Percentiles rank a stretch among this genome's conserved stretches.
phyloP scores from a whole-genome alignment of 768 basidiomycete genomes.

The Tulasnella sp. region DNA sequence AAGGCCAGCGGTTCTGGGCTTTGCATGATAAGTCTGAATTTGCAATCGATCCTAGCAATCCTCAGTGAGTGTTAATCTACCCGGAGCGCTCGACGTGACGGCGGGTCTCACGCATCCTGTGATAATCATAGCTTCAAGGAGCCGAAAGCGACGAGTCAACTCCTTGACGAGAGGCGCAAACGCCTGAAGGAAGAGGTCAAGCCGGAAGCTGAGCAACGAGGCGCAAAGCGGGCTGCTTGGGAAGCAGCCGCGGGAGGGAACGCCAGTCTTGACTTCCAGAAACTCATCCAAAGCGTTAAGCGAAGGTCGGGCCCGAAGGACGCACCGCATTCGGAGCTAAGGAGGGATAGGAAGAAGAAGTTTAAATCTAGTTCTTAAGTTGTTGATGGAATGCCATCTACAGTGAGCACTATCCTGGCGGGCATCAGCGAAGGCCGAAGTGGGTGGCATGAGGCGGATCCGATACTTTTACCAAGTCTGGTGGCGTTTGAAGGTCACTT shows the following conservation, averaged over 20 bases:
- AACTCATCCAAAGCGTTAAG: slow-evolving; percentile 85
- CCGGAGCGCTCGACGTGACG: neutral
- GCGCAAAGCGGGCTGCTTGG: neutral
- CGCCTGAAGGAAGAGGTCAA: slow-evolving; percentile 52
- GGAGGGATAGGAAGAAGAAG: slow-evolving; percentile 63
- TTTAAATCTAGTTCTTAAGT: slow-evolving; percentile 39
- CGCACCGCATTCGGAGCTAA: slow-evolving; percentile 53
- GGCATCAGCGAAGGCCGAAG: too few relatives aligned
- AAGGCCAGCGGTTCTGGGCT: slow-evolving; percentile 84
- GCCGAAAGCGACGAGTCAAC: slow-evolving; percentile 84
- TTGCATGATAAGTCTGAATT: slow-evolving; percentile 89
- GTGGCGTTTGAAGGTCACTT: too few relatives aligned
- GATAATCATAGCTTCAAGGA: slow-evolving; percentile 73
- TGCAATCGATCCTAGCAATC: slow-evolving; percentile 95
- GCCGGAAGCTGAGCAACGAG: neutral
- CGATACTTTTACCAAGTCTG: too few relatives aligned
- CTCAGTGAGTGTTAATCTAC: slow-evolving; percentile 65
- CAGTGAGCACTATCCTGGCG: neutral
- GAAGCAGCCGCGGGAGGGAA: slow-evolving; percentile 36
- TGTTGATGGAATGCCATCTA: neutral
- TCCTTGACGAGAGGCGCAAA: slow-evolving; percentile 82
- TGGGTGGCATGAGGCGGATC: too few relatives aligned
- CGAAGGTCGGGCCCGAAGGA: slow-evolving; percentile 57
- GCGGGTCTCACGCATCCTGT: neutral
- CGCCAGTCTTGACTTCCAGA: slow-evolving; percentile 53